phyloP scores from a whole-genome alignment of 495 filamentous ascomycete genomes.

The Lophiotrema nucula region DNA sequence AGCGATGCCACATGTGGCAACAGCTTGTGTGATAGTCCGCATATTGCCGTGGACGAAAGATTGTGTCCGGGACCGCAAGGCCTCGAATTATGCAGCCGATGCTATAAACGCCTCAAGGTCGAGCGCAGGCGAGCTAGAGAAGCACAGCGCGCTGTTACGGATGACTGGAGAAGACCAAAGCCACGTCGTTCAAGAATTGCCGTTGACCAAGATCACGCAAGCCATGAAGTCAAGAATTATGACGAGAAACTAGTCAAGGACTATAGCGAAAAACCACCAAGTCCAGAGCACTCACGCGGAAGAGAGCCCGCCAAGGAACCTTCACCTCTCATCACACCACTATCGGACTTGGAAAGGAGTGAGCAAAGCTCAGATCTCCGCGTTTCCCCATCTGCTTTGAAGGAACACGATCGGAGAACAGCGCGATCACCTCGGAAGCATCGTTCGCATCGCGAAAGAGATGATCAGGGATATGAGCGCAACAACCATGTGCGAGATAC shows the following conservation, averaged over 20 bases:
- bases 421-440: background rate
- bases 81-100: background rate
- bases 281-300: background rate
- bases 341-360: background rate
- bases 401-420: background rate
- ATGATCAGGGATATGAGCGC: background rate
- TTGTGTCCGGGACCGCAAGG: conserved; percentile 6
- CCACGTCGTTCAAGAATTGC: background rate
- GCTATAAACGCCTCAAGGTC: conserved; percentile 7
- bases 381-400: background rate
- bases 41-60: background rate
- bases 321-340: background rate
- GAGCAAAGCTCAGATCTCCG: background rate
- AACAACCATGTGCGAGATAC: background rate
- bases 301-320: background rate
- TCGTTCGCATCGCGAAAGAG: conserved; percentile 7
- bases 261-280: background rate
- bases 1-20: conserved; percentile 1
- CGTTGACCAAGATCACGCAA: background rate
- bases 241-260: background rate
- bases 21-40: background rate
- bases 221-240: background rate
- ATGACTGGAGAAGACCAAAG: conserved; percentile 7
- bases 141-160: background rate
- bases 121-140: conserved; percentile 3